Evolutionary conservation across 2,329 filamentous ascomycete genomes (phyloP), one percentile per base, ranked within the genome.

Genomic region (Fusarium bulbicola): DNA sequence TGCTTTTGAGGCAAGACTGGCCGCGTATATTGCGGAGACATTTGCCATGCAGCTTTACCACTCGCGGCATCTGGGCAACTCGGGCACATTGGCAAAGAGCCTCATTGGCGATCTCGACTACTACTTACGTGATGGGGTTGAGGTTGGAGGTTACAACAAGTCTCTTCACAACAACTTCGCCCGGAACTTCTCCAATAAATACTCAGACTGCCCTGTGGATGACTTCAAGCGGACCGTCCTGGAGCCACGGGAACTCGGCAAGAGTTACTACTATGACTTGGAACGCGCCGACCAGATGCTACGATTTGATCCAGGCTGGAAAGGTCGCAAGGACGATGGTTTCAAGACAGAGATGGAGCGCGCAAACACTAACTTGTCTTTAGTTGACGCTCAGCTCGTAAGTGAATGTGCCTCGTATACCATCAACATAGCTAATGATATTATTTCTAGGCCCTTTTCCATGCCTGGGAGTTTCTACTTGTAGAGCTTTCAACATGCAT

Each of bases 21-120:
- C 95, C 8, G 92, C 95, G 7, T 91, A 94, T 70, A 88, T 97
- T 72, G 94, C 93, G 20, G 95, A 98, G 80, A 93, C 96, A 45
- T 90, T 97, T 66, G 93, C 95, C 7, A 95, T 98, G 88, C 94
- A 97, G 81, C 85, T 98, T 24, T 97, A 98, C 79, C 92, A 94
- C 76, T 89, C 93, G 26, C 92, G 95, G 47, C 93, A 97, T 80
- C 89, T 91, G 68, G 92, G 92, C 16, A 90, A 93, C 75, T 86
- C 86, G 2, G 84, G 86, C 40, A 84, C 85, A 0, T 89, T 95
- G 63, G 89, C 94, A 30, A 92, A 92, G 74, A 90, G 90, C 15
- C 84, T 98, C 4, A 87, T 95, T 24, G 87, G 91, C 34, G 91
- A 95, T 72, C 84, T 99, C 13, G 88, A 91, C 59, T 98, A 96